These are phyloP conservation scores for Picochlorum sp. DNA, from an alignment of 139 green algal genomes.

Conservation along the genomic window DNA sequence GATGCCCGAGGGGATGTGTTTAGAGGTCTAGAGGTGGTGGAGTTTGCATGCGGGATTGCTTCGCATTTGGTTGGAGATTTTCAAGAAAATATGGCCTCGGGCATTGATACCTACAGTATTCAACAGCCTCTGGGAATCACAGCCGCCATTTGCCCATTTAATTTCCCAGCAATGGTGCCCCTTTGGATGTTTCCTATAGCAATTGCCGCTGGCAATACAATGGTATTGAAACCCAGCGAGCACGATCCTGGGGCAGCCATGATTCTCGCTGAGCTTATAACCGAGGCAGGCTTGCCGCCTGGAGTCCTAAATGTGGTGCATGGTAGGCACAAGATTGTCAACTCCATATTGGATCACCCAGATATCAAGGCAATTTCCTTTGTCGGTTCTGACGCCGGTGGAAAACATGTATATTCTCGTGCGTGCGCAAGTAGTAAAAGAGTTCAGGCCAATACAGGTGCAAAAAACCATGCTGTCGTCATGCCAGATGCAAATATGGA, in stretches of 20 bases:
- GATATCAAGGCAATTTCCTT: constrained; percentile 88
- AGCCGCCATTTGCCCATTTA: constrained; percentile 95
- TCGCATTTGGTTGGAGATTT: constrained; percentile 66
- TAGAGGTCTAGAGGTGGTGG: constrained; percentile 92
- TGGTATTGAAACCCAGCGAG: constrained; percentile 83
- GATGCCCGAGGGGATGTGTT: constrained; percentile 91
- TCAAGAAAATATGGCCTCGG: constrained; percentile 76
- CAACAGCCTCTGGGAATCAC: constrained; percentile 83
- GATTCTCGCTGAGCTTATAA: constrained; percentile 69
- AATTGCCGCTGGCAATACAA: constrained; percentile 65
- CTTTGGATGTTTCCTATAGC: constrained; percentile 87
- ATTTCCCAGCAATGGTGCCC: constrained; percentile 82
- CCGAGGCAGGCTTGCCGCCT: constrained; percentile 42
- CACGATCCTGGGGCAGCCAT: constrained; percentile 69
- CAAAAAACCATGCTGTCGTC: constrained; percentile 96
- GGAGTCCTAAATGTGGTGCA: constrained; percentile 63
- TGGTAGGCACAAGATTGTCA: constrained; percentile 73
- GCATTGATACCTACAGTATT: constrained; percentile 91
- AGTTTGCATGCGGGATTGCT: constrained; percentile 70
- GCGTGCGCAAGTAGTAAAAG: constrained; percentile 72
- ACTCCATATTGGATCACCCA: constrained; percentile 83
- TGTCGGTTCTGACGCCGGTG: constrained; percentile 78
- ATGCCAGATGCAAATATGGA: constrained; percentile 86
- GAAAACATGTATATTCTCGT: constrained; percentile 74
- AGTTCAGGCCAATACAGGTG: constrained; percentile 88